Base-by-base conservation (phyloP, 2,329 filamentous ascomycete genomes). In the Colletotrichum coccodes region DNA sequence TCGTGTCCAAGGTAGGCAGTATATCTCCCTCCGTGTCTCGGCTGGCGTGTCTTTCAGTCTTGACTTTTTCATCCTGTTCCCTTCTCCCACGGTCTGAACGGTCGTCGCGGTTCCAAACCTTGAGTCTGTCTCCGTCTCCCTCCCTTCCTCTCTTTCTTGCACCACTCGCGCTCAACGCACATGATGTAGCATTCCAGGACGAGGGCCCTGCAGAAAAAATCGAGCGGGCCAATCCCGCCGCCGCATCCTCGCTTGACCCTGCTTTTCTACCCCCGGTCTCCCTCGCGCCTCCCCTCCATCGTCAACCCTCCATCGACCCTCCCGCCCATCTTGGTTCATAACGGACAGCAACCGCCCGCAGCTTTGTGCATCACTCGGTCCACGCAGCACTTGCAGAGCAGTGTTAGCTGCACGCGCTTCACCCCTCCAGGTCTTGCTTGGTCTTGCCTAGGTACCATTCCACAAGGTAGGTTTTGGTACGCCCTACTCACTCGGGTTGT, bases 181-280 rank as follows among this genome's bases (percentile, higher is more conserved):
- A 40, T 23, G 34, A 32, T 36, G 50, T 47, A n/a, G 52, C 30
- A 59, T 44, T 34, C 44, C 57, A 42, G 26, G 59, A 49, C 64
- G 50, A 64, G 44, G 53, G 53, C 64, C 60, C 64, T 64, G 64
- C 64, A 64, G 64, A 50, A 46, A 52, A 53, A 46, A 53, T 23
- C 23, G 56, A 58, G 40, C 56, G 38, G 56, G 30, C 65, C 44
- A 40, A 53, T 64, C 65, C 53, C 60, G 65, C 64, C 53, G 53
- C 56, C 56, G 40, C 60, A 47, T 47, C 47, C 44, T 65, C 65
- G 47, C 46, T 64, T 47, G 60, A 68, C 60, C 65, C 65, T 68
- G 60, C 42, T 53, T 64, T 68, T 64, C 36, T 23, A 4, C 34
- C 40, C 60, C 64, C 60, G 38, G 52, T 53, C 53, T 68, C 60